Conservation (phyloP, 805 yeast genomes). For the Wickerhamomyces xylosicus region DNA sequence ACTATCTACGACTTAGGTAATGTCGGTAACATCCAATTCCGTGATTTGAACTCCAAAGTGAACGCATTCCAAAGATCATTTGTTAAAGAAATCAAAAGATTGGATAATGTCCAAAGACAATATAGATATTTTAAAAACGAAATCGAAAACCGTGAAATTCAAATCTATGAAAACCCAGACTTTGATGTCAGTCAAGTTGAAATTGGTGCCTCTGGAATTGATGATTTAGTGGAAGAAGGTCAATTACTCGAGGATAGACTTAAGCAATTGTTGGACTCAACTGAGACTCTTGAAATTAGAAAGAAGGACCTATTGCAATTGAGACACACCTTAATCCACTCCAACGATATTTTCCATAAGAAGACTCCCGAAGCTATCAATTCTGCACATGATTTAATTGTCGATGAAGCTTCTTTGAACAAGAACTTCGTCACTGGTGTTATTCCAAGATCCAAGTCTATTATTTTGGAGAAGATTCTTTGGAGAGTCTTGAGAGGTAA, state of each 20-base stretch:
- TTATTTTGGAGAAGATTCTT: conserved; percentile 66
- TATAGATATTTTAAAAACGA: conserved; percentile 45
- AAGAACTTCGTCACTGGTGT: conserved; percentile 63
- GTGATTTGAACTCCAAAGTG: conserved; percentile 79
- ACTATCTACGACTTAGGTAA: conserved; percentile 81
- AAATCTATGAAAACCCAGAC: conserved; percentile 19
- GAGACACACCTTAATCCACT: conserved; percentile 40
- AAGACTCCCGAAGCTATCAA: conserved; percentile 8
- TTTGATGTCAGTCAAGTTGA: conserved; percentile 20
- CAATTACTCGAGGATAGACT: conserved; percentile 69
- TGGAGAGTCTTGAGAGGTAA: conserved; percentile 96
- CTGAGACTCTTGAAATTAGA: conserved; percentile 52
- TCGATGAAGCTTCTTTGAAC: conserved; percentile 22
- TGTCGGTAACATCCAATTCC: conserved; percentile 76
- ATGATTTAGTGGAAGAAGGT: conserved; percentile 60
- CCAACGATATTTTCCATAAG: conserved; percentile 35
- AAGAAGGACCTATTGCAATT: conserved; percentile 54
- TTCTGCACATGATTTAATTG: neutral
- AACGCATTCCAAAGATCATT: conserved; percentile 84
- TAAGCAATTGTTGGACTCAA: conserved; percentile 57
- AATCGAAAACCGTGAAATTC: conserved; percentile 36
- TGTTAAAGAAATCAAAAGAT: conserved; percentile 76
- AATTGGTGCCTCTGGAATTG: conserved; percentile 26
- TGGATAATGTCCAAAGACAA: conserved; percentile 85
- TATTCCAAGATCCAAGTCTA: conserved; percentile 60